Evolutionary conservation across 2,329 filamentous ascomycete species (phyloP).

Genomic region (Ascochyta koolunga): DNA sequence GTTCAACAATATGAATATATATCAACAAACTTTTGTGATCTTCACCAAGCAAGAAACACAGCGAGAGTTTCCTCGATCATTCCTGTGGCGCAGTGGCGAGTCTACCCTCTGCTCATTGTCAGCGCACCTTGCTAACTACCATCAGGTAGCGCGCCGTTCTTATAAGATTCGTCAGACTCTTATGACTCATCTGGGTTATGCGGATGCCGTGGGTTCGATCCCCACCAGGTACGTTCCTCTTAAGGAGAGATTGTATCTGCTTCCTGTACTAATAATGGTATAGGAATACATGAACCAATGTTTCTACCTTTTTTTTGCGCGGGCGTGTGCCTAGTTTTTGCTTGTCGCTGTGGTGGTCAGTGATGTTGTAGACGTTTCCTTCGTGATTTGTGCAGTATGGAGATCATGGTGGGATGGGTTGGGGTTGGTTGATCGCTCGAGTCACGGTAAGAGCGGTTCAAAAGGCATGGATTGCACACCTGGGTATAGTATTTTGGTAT

Average conservation of each 20-base stretch:
- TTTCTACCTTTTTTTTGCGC: constrained; percentile 15
- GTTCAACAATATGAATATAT: background rate
- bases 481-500: constrained; percentile 5
- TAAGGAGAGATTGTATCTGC: constrained; percentile 6
- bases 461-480: background rate
- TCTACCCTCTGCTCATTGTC: too few relatives aligned
- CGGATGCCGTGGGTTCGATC: constrained; percentile 54
- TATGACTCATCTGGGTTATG: constrained; percentile 49
- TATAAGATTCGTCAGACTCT: constrained; percentile 49
- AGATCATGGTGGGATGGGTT: background rate
- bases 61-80: constrained; percentile 10
- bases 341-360: too few relatives aligned
- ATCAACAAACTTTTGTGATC: background rate
- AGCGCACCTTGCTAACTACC: background rate
- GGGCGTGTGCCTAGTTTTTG: background rate
- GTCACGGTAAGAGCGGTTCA: background rate
- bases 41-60: background rate
- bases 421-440: background rate
- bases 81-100: constrained; percentile 53
- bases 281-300: constrained; percentile 21
- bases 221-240: constrained; percentile 34
- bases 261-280: constrained; percentile 17
- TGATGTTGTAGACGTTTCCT: too few relatives aligned
- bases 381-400: too few relatives aligned
- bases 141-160: constrained; percentile 55